phyloP scores from a whole-genome alignment of 495 filamentous ascomycete species.

The Delitschia confertaspora region DNA sequence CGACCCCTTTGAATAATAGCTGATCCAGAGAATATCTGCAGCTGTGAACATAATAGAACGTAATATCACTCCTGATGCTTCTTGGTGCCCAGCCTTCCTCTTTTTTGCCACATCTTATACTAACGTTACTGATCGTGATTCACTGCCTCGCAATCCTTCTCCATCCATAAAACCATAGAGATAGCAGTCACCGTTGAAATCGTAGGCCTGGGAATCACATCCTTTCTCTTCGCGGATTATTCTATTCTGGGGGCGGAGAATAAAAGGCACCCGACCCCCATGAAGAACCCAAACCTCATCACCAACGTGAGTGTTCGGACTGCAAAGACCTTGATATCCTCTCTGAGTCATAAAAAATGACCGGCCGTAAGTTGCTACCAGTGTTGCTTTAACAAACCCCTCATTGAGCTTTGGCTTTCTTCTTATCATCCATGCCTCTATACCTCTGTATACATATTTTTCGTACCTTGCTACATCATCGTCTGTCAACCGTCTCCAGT shows the following conservation, averaged over 20 bases:
- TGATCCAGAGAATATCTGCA: no score
- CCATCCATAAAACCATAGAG: no score
- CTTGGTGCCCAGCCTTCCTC: no score
- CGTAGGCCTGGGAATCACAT: no score
- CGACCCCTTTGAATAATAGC: no score
- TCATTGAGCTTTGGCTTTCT: neutral
- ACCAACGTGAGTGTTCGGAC: neutral
- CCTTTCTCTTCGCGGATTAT: neutral
- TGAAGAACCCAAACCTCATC: conserved; percentile 2
- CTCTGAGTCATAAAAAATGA: neutral
- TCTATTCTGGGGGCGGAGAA: neutral
- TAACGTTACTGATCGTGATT: no score
- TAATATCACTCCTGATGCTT: no score
- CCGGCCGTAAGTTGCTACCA: neutral
- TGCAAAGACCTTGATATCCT: neutral
- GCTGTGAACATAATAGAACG: no score
- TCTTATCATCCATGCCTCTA: neutral
- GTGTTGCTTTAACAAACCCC: neutral
- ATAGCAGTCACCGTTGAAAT: no score
- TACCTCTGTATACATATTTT: neutral
- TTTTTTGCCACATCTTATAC: no score
- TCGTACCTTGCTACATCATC: neutral
- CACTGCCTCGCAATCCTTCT: no score
- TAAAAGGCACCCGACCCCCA: neutral
- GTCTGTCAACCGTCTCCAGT: neutral